Evolutionary conservation across 2,329 filamentous ascomycete genomes (phyloP).

Genomic region (Acrodontium crateriforme): DNA sequence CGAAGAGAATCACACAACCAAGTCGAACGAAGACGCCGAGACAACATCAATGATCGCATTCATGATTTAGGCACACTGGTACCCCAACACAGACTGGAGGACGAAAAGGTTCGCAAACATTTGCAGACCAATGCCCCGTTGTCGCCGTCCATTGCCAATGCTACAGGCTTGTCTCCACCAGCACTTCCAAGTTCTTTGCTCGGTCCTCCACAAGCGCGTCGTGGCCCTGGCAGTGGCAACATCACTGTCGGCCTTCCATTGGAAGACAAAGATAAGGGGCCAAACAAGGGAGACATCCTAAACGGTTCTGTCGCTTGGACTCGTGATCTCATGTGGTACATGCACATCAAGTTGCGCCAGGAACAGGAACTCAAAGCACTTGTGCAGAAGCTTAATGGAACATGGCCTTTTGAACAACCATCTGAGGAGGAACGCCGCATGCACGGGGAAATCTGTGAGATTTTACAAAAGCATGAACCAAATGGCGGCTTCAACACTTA

Average conservation of each 20-base stretch:
- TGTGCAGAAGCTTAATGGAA: conserved; percentile 57
- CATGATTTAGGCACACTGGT: conserved; percentile 92
- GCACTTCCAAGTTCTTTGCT: conserved; percentile 76
- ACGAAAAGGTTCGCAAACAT: conserved; percentile 93
- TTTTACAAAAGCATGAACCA: conserved; percentile 66
- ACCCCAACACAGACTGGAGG: conserved; percentile 80
- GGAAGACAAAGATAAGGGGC: conserved; percentile 96
- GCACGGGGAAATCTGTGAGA: conserved; percentile 82
- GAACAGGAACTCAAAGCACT: conserved; percentile 73
- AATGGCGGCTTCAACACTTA: conserved; percentile 57
- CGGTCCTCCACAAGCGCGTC: conserved; percentile 66
- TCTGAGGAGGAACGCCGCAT: conserved; percentile 91
- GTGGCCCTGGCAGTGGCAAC: conserved; percentile 11
- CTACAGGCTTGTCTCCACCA: conserved; percentile 54
- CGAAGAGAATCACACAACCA: conserved; percentile 91
- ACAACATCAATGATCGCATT: conserved; percentile 98
- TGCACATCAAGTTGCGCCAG: conserved; percentile 77
- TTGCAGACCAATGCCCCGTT: conserved; percentile 83
- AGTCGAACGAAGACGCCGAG: conserved; percentile 82
- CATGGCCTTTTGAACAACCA: conserved; percentile 61
- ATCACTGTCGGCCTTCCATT: conserved; percentile 6
- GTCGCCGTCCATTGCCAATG: conserved; percentile 60
- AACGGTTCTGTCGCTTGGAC: conserved; percentile 97
- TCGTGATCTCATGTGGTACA: conserved; percentile 92
- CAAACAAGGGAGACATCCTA: conserved; percentile 96